phyloP scores from a whole-genome alignment of 768 basidiomycete species.

The Baorangia bicolor region DNA sequence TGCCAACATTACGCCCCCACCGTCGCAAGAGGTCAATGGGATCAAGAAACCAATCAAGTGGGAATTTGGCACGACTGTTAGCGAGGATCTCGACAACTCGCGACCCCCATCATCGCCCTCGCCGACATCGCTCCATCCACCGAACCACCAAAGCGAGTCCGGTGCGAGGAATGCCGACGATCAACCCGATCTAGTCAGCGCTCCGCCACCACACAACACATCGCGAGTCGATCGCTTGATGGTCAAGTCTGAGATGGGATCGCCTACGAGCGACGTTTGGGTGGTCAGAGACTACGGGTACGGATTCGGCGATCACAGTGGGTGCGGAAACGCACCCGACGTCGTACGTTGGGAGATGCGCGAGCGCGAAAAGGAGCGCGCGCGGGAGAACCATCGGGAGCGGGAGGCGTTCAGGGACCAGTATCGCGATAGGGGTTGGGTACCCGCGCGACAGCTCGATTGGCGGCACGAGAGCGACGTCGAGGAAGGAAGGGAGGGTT shows the following conservation, averaged over 20 bases:
- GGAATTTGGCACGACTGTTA: slow-evolving; percentile 54
- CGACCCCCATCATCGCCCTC: background rate
- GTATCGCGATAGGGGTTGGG: slow-evolving; percentile 20
- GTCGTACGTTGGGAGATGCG: slow-evolving; percentile 31
- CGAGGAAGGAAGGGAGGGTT: slow-evolving; percentile 22
- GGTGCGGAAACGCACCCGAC: slow-evolving; percentile 33
- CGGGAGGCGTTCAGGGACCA: slow-evolving; percentile 13
- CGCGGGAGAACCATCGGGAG: slow-evolving; percentile 13
- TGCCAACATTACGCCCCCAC: background rate
- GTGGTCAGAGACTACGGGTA: slow-evolving; percentile 63
- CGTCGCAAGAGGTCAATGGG: slow-evolving; percentile 11
- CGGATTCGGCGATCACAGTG: slow-evolving; percentile 54
- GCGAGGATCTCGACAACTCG: slow-evolving; percentile 6
- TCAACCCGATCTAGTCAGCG: background rate
- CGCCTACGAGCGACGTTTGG: slow-evolving; percentile 39
- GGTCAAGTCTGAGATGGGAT: slow-evolving; percentile 14
- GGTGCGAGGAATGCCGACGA: background rate
- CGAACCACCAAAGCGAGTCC: background rate
- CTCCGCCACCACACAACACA: background rate
- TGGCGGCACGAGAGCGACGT: slow-evolving; percentile 28
- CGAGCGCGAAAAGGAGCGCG: slow-evolving; percentile 25
- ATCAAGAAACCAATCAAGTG: slow-evolving; percentile 38
- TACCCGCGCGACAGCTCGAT: slow-evolving; percentile 14
- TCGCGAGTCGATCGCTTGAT: background rate
- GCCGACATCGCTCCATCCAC: background rate